phyloP scores from a whole-genome alignment of 2,329 filamentous ascomycete genomes.

The Tolypocladium paradoxum region DNA sequence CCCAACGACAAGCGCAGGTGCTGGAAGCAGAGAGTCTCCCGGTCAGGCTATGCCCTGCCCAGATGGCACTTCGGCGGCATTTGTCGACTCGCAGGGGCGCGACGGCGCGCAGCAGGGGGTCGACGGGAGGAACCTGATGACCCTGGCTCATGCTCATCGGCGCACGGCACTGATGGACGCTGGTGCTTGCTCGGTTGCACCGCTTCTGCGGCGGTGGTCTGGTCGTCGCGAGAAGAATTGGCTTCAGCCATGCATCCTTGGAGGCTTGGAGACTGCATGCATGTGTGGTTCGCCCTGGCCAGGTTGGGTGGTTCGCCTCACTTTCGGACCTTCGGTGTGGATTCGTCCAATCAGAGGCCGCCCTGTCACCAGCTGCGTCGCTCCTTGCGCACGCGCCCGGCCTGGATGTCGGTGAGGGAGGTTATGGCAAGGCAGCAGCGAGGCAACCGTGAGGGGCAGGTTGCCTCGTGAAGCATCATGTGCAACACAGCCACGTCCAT shows the following conservation, averaged over 20 bases:
- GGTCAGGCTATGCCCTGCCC: no score
- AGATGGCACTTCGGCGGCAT: no score
- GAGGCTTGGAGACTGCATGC: neutral
- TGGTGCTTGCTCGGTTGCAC: neutral
- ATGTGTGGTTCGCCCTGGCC: neutral
- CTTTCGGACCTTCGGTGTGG: slow-evolving; percentile 5
- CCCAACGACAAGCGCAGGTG: no score
- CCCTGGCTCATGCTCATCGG: neutral
- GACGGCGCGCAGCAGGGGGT: neutral
- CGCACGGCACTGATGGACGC: neutral
- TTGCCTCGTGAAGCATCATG: neutral
- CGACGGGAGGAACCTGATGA: neutral
- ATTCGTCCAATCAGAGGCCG: slow-evolving; percentile 4
- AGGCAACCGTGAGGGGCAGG: neutral
- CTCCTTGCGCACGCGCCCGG: slow-evolving; percentile 1
- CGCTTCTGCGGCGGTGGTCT: neutral
- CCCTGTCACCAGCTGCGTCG: neutral
- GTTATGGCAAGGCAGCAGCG: neutral
- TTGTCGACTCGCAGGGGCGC: no score
- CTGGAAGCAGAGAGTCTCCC: neutral
- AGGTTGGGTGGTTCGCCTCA: slow-evolving; percentile 1
- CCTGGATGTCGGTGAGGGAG: neutral
- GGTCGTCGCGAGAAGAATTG: neutral
- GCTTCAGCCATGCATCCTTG: neutral
- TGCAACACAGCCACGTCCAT: neutral